phyloP scores from a whole-genome alignment of 768 basidiomycete genomes.

The Collybia mongolica region DNA sequence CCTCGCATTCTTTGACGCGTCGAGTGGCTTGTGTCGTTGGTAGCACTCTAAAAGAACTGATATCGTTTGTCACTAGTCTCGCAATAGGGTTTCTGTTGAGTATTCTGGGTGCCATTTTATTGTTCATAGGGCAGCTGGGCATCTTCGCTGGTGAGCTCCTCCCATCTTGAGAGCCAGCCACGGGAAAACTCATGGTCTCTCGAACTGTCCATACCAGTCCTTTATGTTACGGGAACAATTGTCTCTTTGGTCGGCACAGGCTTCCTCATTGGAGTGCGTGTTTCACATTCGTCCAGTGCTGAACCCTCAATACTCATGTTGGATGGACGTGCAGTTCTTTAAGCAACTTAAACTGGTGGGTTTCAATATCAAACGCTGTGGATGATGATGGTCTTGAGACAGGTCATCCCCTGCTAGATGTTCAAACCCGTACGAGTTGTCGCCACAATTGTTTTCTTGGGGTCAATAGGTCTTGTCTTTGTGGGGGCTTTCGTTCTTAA shows the following conservation, averaged over 20 bases:
- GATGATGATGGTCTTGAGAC: not conserved
- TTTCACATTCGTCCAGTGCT: not conserved
- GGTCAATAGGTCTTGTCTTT: constrained; percentile 78
- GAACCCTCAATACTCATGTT: constrained; percentile 5
- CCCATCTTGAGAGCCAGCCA: not conserved
- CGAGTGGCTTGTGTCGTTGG: not conserved
- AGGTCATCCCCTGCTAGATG: constrained; percentile 55
- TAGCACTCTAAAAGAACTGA: not conserved
- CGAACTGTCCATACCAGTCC: constrained; percentile 43
- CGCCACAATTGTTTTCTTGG: constrained; percentile 78
- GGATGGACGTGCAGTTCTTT: constrained; percentile 48
- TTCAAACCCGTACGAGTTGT: constrained; percentile 90
- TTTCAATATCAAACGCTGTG: not conserved
- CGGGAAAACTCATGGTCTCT: not conserved
- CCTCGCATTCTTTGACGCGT: not conserved
- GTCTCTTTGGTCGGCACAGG: constrained; percentile 86
- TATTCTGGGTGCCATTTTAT: constrained; percentile 71
- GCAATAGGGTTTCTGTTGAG: constrained; percentile 77
- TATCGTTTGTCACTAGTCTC: constrained; percentile 46
- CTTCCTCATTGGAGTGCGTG: constrained; percentile 83
- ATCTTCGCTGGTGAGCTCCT: constrained; percentile 71
- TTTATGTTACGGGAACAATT: constrained; percentile 82
- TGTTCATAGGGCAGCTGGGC: constrained; percentile 68
- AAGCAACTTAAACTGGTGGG: constrained; percentile 81
- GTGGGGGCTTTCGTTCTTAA: constrained; percentile 78